Evolutionary conservation across 1,139 yeast species (phyloP).

Genomic region (Pichia sp.): DNA sequence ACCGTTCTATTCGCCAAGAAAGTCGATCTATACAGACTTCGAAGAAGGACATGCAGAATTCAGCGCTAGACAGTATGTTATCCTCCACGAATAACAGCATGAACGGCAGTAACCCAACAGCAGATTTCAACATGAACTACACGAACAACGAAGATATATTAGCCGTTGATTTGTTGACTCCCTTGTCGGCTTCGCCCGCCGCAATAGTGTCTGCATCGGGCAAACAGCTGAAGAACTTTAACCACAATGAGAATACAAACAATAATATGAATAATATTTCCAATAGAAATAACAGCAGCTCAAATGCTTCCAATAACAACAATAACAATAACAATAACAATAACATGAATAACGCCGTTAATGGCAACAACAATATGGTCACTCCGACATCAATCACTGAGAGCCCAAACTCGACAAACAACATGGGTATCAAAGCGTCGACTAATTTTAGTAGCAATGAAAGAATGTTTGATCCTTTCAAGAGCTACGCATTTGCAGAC

Average conservation of each 20-base stretch:
- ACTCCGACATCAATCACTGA: conserved; percentile 18
- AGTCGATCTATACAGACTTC: conserved; percentile 22
- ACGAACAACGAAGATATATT: conserved; percentile 16
- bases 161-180: conserved; percentile 23
- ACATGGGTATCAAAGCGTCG: neutral
- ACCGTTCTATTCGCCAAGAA: conserved; percentile 29
- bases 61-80: neutral
- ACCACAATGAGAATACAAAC: conserved; percentile 7
- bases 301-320: neutral
- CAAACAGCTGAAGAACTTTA: neutral
- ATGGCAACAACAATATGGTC: conserved; percentile 2
- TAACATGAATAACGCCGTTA: neutral
- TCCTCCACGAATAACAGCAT: neutral
- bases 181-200: conserved; percentile 22
- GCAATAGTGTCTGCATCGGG: neutral
- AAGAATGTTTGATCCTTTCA: conserved; percentile 5
- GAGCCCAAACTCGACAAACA: conserved; percentile 10
- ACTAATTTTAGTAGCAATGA: neutral
- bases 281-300: conserved; percentile 9
- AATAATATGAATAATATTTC: neutral
- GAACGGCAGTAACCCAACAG: neutral
- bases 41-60: conserved; percentile 9
- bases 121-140: conserved; percentile 4
- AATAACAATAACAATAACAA: neutral
- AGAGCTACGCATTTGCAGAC: conserved; percentile 23